phyloP scores from a whole-genome alignment of 257 asterid genomes.

The Haberlea rhodopensis region DNA sequence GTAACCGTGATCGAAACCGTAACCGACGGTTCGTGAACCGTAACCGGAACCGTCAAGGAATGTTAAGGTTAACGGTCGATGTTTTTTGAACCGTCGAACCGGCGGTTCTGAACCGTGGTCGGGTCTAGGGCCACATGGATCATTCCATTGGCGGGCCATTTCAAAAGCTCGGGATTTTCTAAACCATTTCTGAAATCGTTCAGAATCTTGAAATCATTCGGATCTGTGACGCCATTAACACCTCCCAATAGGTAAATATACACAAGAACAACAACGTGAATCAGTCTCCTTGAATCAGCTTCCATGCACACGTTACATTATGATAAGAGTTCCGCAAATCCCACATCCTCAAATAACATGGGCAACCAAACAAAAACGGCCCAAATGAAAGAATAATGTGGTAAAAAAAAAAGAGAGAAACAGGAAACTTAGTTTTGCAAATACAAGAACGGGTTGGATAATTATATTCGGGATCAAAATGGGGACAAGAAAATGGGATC shows the following conservation, averaged over 20 bases:
- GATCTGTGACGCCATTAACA: conserved; percentile 46
- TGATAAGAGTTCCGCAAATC: conserved; percentile 27
- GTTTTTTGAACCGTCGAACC: too few relatives aligned
- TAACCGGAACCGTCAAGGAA: too few relatives aligned
- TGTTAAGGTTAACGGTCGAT: too few relatives aligned
- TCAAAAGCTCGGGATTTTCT: conserved; percentile 58
- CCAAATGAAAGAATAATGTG: conserved; percentile 11
- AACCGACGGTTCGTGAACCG: too few relatives aligned
- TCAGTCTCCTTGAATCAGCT: conserved; percentile 23
- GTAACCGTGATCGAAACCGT: too few relatives aligned
- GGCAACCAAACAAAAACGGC: background rate
- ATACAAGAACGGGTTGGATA: conserved; percentile 22
- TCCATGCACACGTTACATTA: conserved; percentile 25
- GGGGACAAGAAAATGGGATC: conserved; percentile 16
- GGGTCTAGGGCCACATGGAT: too few relatives aligned
- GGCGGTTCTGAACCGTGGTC: too few relatives aligned
- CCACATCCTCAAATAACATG: conserved; percentile 19
- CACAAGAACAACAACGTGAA: conserved; percentile 27
- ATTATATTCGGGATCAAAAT: conserved; percentile 5
- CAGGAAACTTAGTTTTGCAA: conserved; percentile 30
- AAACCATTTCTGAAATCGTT: conserved; percentile 54
- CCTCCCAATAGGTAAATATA: conserved; percentile 26
- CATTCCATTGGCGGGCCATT: conserved; percentile 67
- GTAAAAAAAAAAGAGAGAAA: conserved; percentile 4
- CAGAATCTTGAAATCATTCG: conserved; percentile 61